Percentiles rank a stretch among this genome's conserved stretches.
phyloP scores from a whole-genome alignment of 345 rosid species.

The Eucalyptus polybractea region DNA sequence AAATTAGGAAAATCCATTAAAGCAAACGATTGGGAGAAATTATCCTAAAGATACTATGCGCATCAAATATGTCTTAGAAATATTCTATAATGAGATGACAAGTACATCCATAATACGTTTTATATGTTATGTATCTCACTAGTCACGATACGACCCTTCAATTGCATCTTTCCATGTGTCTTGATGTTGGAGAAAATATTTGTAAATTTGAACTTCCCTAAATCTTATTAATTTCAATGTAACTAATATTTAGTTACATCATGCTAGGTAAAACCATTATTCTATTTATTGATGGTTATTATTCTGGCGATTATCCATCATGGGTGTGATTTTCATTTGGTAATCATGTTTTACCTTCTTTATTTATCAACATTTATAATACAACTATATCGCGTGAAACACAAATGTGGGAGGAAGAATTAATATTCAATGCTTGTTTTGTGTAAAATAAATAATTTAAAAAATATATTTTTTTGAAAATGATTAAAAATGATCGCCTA shows the following conservation, averaged over 20 bases:
- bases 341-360: background rate
- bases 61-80: background rate
- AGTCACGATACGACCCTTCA: fast-evolving
- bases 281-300: background rate
- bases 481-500: background rate
- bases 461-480: background rate
- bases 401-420: background rate
- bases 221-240: background rate
- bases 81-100: background rate
- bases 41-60: background rate
- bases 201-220: background rate
- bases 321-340: background rate
- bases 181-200: background rate
- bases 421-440: background rate
- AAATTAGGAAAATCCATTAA: background rate
- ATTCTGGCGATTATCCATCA: background rate
- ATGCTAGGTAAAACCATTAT: background rate
- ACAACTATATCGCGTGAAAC: background rate
- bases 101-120: background rate
- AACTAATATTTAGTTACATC: background rate
- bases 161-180: fast-evolving
- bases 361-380: background rate
- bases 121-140: background rate
- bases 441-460: background rate
- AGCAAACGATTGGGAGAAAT: background rate